phyloP scores from a whole-genome alignment of 148 eudicot genomes.

The Salicornia ramosissima region DNA sequence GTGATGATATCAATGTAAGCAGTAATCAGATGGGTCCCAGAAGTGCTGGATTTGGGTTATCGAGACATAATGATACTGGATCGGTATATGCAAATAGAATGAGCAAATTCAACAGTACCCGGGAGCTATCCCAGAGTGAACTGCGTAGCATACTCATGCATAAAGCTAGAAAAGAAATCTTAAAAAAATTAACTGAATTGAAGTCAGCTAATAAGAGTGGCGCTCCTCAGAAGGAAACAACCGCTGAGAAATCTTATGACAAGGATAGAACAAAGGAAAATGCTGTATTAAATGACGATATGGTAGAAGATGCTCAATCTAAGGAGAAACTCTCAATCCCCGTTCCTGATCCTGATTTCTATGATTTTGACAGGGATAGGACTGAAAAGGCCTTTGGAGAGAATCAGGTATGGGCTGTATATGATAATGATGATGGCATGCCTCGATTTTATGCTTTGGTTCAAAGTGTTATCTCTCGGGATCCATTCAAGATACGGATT shows the following conservation, averaged over 20 bases:
- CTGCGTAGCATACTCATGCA: constrained; percentile 39
- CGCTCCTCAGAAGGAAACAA: constrained; percentile 23
- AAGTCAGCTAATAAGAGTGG: constrained; percentile 22
- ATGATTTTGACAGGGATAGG: constrained; percentile 59
- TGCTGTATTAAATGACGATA: constrained; percentile 22
- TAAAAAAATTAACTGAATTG: constrained; percentile 31
- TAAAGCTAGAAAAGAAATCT: constrained; percentile 49
- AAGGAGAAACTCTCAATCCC: constrained; percentile 32
- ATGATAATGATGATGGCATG: constrained; percentile 71
- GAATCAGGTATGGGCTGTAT: constrained; percentile 74
- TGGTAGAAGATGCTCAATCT: constrained; percentile 8
- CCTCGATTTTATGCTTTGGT: constrained; percentile 64
- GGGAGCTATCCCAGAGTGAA: constrained; percentile 31
- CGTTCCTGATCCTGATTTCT: constrained; percentile 59
- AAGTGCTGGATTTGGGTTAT: constrained; percentile 22
- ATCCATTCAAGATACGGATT: constrained; percentile 53
- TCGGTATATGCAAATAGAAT: constrained; percentile 24
- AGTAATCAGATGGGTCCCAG: constrained; percentile 25
- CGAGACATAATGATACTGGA: constrained; percentile 17
- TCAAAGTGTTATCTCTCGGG: constrained; percentile 40
- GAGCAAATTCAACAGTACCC: constrained; percentile 20
- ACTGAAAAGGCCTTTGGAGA: constrained; percentile 50
- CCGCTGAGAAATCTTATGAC: constrained; percentile 17
- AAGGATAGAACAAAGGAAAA: constrained; percentile 24
- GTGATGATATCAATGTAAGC: constrained; percentile 30